Percentiles rank a stretch among this genome's conserved stretches.
These are phyloP conservation scores for Claviceps quebecensis DNA, from an alignment of 2,329 filamentous ascomycete genomes.

Conservation along the genomic window DNA sequence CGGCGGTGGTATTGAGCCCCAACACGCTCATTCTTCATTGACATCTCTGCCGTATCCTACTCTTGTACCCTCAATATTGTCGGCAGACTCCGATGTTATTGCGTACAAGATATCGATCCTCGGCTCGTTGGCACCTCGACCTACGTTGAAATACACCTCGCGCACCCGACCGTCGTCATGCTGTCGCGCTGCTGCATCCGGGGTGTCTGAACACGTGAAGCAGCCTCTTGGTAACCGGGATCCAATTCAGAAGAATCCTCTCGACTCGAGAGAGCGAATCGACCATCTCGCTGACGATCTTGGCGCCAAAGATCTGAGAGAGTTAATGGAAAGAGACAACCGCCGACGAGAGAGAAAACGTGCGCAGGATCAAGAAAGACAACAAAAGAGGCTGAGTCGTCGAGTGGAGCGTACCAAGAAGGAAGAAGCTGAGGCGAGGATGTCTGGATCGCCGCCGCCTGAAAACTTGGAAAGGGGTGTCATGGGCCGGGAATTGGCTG, in stretches of 20 bases:
- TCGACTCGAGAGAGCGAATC: conserved; percentile 48
- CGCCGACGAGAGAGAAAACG: conserved; percentile 65
- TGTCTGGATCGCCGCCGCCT: conserved; percentile 35
- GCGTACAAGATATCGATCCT: conserved; percentile 71
- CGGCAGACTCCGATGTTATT: conserved; percentile 54
- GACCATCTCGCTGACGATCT: conserved; percentile 71
- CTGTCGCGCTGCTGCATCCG: conserved; percentile 29
- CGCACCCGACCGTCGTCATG: conserved; percentile 41
- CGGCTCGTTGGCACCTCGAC: conserved; percentile 71
- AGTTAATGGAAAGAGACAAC: conserved; percentile 80
- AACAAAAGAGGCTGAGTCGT: conserved; percentile 49
- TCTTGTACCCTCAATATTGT: conserved; percentile 65
- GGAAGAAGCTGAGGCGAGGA: conserved; percentile 40
- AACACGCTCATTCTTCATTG: conserved; percentile 53
- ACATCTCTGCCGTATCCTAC: conserved; percentile 60
- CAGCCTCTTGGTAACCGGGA: conserved; percentile 35
- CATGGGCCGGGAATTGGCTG: conserved; percentile 41
- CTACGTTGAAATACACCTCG: conserved; percentile 63
- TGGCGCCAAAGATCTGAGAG: conserved; percentile 68
- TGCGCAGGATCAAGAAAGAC: conserved; percentile 50
- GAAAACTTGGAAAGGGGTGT: conserved; percentile 47
- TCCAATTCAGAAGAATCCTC: conserved; percentile 45
- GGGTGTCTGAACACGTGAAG: conserved; percentile 35
- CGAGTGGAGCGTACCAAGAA: conserved; percentile 52
- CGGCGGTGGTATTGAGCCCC: conserved; percentile 31